Base-by-base conservation (phyloP, 148 eudicot species). In the Chenopodium album region DNA sequence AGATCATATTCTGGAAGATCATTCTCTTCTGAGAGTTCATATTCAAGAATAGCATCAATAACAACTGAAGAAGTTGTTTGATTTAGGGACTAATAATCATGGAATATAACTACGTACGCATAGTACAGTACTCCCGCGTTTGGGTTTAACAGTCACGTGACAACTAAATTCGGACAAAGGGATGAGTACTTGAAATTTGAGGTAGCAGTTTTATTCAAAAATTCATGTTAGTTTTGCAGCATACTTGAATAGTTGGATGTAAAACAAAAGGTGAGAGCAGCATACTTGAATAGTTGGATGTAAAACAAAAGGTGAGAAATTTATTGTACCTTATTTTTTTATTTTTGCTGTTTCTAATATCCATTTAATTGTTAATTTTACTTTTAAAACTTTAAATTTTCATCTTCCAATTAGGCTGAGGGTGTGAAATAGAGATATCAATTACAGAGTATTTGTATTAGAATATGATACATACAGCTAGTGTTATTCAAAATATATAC, bases 11-110 rank as follows among this genome's bases (percentile, higher is more conserved):
- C 75, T 37, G 75, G n/a, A 17, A 71, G 75, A 44, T 71, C 75
- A 1, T 34, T 6, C 12, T 73, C 76, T 73, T 19, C 28, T 47
- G 23, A 76, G 73, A 47, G 10, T 81, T 52, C 62, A 32, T 78
- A 54, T 23, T 81, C 87, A 22, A 81, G 64, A 47, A 85, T 85
- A 50, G 78, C 81, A 7, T 81, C 87, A 14, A 66, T 81, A 22
- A 47, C 73, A 22, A 47, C 73, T 34, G 81, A 85, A 64, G 81
- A 77, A 23, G 46, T 47, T 76, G 66, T n/a, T 50, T 60, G 81
- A 1, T 81, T 77, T 85, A 77, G 81, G 65, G 50, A 81, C 9
- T 37, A 52, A 78, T 81, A 3, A 41, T 41, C 44, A 41, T 32
- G 60, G 54, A n/a, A 7, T 63, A 9, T 3, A 47, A 20, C 7